A percentile compares a stretch with the other conserved stretches of the same genome.
These are phyloP conservation scores for Colletotrichum melonis DNA, from an alignment of 2,329 filamentous ascomycete species.

Conservation along the genomic window DNA sequence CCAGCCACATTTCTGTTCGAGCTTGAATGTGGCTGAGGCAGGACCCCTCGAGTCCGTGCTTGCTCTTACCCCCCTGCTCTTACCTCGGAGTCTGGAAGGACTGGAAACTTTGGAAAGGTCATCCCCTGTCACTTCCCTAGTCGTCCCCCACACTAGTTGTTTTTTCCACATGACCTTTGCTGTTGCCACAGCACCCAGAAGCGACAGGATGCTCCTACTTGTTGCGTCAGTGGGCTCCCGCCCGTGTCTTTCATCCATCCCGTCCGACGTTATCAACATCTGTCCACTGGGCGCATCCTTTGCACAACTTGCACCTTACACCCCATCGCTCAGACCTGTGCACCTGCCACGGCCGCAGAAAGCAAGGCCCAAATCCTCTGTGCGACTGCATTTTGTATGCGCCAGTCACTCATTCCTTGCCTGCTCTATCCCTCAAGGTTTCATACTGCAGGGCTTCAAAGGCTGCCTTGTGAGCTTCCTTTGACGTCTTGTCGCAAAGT, in stretches of 20 bases:
- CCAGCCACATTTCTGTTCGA: slow-evolving; percentile 12
- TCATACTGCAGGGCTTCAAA: not conserved
- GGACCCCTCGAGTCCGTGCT: not conserved
- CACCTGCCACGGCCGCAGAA: slow-evolving; percentile 29
- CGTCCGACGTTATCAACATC: slow-evolving; percentile 29
- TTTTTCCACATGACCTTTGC: slow-evolving; percentile 30
- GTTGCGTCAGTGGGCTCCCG: slow-evolving; percentile 46
- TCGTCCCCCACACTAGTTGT: slow-evolving; percentile 29
- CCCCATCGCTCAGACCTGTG: slow-evolving; percentile 23
- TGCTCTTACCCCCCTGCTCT: slow-evolving; percentile 1
- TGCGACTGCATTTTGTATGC: slow-evolving; percentile 10
- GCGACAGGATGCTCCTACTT: slow-evolving; percentile 37
- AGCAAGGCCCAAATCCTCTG: slow-evolving; percentile 19
- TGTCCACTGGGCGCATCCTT: slow-evolving; percentile 23
- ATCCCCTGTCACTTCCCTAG: not conserved
- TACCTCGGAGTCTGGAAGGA: not conserved
- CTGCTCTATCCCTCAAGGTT: not conserved
- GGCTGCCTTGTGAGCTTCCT: slow-evolving; percentile 6
- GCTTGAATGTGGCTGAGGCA: slow-evolving; percentile 2
- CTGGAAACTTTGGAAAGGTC: not conserved
- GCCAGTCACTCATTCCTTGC: not conserved
- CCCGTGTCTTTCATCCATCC: not conserved
- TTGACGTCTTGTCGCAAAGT: slow-evolving; percentile 28
- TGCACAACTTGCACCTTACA: slow-evolving; percentile 30
- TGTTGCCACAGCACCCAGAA: slow-evolving; percentile 52